phyloP scores from a whole-genome alignment of 495 filamentous ascomycete genomes.

The Parmelia sp. region DNA sequence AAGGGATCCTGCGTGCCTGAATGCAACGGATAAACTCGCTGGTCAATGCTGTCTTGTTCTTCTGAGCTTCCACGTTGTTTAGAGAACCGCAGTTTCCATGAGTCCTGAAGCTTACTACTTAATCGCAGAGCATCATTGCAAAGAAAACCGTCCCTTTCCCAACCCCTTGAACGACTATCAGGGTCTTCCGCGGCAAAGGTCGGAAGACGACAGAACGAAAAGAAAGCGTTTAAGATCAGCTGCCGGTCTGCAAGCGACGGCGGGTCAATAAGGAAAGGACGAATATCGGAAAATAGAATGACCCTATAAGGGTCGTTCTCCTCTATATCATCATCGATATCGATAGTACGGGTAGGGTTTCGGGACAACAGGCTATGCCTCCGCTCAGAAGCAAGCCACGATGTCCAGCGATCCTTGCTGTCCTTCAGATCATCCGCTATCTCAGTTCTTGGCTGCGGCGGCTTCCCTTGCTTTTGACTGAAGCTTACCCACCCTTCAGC shows the following conservation, averaged over 20 bases:
- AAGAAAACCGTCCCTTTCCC: constrained; percentile 42
- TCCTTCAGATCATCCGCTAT: constrained; percentile 1
- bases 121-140: constrained; percentile 39
- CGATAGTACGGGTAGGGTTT: constrained; percentile 61
- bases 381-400: constrained; percentile 60
- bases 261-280: constrained; percentile 43
- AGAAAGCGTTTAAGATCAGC: constrained; percentile 57
- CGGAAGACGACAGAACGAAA: constrained; percentile 67
- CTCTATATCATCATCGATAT: constrained; percentile 54
- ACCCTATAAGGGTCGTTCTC: constrained; percentile 75
- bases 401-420: constrained; percentile 32
- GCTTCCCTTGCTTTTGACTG: constrained; percentile 33
- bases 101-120: constrained; percentile 25
- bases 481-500: constrained; percentile 65
- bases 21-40: background rate
- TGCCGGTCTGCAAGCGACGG: constrained; percentile 25
- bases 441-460: constrained; percentile 34
- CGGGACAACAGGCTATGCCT: constrained; percentile 40
- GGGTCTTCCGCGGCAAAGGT: constrained; percentile 29
- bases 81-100: constrained; percentile 25
- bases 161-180: constrained; percentile 27
- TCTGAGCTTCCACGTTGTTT: background rate
- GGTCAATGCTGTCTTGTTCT: background rate
- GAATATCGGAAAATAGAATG: constrained; percentile 71
- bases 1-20: constrained; percentile 9